Conservation (phyloP, 2,329 filamentous ascomycete genomes). For the Aspergillus ochraceus region DNA sequence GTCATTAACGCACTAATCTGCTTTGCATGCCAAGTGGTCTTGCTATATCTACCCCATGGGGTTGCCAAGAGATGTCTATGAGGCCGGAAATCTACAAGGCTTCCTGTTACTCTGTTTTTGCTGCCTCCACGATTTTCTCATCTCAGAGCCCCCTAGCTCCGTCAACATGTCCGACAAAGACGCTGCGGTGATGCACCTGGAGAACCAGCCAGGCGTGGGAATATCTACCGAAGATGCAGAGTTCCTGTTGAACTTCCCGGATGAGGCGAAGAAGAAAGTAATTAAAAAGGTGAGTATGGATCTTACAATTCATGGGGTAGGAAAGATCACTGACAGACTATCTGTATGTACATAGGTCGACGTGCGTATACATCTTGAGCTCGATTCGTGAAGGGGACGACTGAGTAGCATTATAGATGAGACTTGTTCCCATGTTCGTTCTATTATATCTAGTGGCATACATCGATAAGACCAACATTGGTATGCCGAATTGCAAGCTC, state of each 20-base stretch:
- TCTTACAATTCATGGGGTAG: background rate
- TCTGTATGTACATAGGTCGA: background rate
- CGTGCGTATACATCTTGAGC: background rate
- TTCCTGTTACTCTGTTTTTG: no score
- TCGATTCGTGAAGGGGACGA: background rate
- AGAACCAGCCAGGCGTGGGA: slow-evolving; percentile 7
- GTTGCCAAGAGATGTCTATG: no score
- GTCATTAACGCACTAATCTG: no score
- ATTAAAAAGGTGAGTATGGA: slow-evolving; percentile 15
- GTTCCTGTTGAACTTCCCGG: slow-evolving; percentile 28
- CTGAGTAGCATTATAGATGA: no score
- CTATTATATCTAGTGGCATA: no score
- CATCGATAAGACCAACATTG: slow-evolving; percentile 14
- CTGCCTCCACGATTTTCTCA: no score
- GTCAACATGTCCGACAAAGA: slow-evolving; percentile 8
- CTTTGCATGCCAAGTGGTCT: no score
- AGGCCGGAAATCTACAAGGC: no score
- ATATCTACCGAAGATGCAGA: slow-evolving; percentile 27
- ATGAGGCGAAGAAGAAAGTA: slow-evolving; percentile 22
- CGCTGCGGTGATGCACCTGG: slow-evolving; percentile 12
- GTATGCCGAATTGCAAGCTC: background rate
- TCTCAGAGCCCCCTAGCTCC: no score
- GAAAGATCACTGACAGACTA: background rate
- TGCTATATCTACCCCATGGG: no score
- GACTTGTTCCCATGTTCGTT: no score